phyloP scores from a whole-genome alignment of 2,329 filamentous ascomycete genomes.

The Cordyceps pruinosa region DNA sequence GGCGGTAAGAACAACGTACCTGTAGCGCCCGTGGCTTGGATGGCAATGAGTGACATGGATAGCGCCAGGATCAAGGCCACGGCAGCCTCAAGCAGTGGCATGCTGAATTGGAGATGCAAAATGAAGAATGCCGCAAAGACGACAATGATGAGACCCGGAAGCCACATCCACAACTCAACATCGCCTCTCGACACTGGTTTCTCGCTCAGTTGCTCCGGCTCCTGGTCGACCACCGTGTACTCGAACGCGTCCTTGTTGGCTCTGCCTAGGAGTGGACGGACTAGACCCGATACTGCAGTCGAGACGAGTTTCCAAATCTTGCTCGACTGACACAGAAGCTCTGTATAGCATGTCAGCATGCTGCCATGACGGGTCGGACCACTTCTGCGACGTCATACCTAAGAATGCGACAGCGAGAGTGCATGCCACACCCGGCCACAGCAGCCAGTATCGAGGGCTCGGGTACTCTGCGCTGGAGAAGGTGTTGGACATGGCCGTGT shows the following conservation, averaged over 20 bases:
- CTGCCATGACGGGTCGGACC: background rate
- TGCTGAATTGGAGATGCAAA: background rate
- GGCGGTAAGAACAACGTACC: too few species aligned
- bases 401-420: slow-evolving; percentile 7
- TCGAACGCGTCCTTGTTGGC: background rate
- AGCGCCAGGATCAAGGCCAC: background rate
- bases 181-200: background rate
- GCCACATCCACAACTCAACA: slow-evolving; percentile 1
- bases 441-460: slow-evolving; percentile 7
- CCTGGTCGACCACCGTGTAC: background rate
- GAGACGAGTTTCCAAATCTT: background rate
- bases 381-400: background rate
- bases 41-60: slow-evolving; percentile 6
- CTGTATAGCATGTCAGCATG: background rate
- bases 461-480: slow-evolving; percentile 3
- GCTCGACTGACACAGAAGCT: slow-evolving; percentile 3
- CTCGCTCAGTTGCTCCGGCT: background rate
- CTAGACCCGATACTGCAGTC: background rate
- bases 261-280: background rate
- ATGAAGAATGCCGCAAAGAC: background rate
- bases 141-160: background rate
- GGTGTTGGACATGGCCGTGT: slow-evolving; percentile 1
- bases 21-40: slow-evolving; percentile 10
- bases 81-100: background rate
- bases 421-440: slow-evolving; percentile 7